These are phyloP conservation scores for Apiospora arundinis DNA, from an alignment of 2,329 filamentous ascomycete genomes.

Conservation along the genomic window DNA sequence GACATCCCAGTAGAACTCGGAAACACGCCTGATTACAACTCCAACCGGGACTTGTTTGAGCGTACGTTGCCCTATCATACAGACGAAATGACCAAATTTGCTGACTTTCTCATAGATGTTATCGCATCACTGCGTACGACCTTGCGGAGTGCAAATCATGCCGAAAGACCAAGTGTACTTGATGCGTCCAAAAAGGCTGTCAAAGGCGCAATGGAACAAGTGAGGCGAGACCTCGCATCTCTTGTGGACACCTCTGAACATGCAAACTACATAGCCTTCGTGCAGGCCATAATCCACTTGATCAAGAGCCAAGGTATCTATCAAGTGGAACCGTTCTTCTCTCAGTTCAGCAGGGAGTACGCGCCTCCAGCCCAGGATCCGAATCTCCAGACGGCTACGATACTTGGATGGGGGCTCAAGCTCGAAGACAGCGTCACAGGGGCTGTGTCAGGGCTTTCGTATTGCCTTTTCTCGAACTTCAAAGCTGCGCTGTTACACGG, in stretches of 20 bases:
- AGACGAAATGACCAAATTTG: not conserved
- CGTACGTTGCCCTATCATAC: slow-evolving; percentile 37
- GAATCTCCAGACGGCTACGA: slow-evolving; percentile 60
- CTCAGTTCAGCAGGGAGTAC: slow-evolving; percentile 62
- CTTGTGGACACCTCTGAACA: slow-evolving; percentile 49
- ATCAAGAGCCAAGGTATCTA: slow-evolving; percentile 64
- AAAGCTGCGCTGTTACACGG: slow-evolving; percentile 57
- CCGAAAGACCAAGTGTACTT: slow-evolving; percentile 44
- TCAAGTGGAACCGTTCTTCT: slow-evolving; percentile 61
- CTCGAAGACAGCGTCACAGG: slow-evolving; percentile 58
- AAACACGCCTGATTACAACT: slow-evolving; percentile 52
- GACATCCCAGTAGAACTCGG: slow-evolving; percentile 45
- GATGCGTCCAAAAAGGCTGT: slow-evolving; percentile 52
- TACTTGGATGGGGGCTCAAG: slow-evolving; percentile 62
- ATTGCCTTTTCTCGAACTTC: slow-evolving; percentile 63
- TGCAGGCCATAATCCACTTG: slow-evolving; percentile 57
- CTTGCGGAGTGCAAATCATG: slow-evolving; percentile 47
- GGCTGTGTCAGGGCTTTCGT: slow-evolving; percentile 58
- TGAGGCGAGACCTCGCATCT: slow-evolving; percentile 55
- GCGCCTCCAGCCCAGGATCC: slow-evolving; percentile 62
- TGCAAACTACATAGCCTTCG: slow-evolving; percentile 55
- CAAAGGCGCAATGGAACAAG: slow-evolving; percentile 57
- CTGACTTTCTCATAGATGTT: slow-evolving; percentile 35
- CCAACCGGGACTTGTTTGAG: slow-evolving; percentile 57
- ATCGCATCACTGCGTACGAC: slow-evolving; percentile 58